Evolutionary conservation across 2,329 filamentous ascomycete species (phyloP), one percentile per base, ranked within the genome.

Genomic region (Diaporthe amygdali): DNA sequence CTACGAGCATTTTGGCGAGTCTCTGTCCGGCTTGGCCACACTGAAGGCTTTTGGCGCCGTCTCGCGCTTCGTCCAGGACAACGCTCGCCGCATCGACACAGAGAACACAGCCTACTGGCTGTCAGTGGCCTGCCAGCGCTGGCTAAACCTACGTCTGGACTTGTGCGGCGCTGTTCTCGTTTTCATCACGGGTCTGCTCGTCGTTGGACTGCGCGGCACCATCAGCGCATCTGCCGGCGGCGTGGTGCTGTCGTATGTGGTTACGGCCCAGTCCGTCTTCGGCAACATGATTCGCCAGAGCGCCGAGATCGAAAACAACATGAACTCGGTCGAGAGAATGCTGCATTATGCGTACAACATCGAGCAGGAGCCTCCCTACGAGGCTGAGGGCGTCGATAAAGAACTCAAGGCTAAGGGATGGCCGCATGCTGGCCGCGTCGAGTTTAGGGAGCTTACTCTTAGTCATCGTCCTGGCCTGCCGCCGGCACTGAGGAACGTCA

Each of bases 91-190:
- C 0, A 87, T 93, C 64, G 89, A 93, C 75, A 82, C 87, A 68
- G 92, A 92, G 89, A 87, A 93, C 76, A 87, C 87, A 12, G 91
- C 90, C 1, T 92, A 92, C 79, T 93, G 90, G 78, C 82, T 93
- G 25, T 92, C 90, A 0, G 92, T 92, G 76, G 86, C 88, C 6
- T 92, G 92, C 74, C 91, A 93, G 78, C 85, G 90, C 54, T 93
- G 91, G 91, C 83, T 93, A 5, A 88, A 86, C 68, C 82, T 90
- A 2, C 86, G 91, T 41, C 83, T 93, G 3, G 91, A 93, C 75
- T 80, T 85, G 2, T 87, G 92, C 44, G 89, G 90, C 25, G 89
- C 87, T 49, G 74, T 89, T 3, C 82, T 93, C 8, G 88, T 92
- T 59, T 89, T 92, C 75, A 88, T 88, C 0, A 89, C 87, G 3